phyloP scores from a whole-genome alignment of 495 filamentous ascomycete genomes.

The Antarctomyces pellizariae region DNA sequence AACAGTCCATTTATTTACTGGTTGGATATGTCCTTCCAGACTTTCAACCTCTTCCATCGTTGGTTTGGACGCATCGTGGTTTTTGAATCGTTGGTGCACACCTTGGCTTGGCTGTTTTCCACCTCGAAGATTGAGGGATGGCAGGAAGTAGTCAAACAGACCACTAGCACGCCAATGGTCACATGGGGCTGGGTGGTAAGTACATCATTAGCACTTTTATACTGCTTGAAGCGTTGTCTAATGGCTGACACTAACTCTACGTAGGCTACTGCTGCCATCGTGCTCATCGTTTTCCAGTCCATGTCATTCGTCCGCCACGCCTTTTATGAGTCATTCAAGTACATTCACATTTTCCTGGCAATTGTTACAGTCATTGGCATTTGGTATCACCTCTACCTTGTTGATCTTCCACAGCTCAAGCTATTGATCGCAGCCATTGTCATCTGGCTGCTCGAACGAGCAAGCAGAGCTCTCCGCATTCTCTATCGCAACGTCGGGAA shows the following conservation, averaged over 20 bases:
- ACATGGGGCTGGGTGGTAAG: slow-evolving; percentile 32
- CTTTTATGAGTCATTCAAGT: slow-evolving; percentile 75
- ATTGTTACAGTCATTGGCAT: slow-evolving; percentile 39
- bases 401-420: slow-evolving; percentile 31
- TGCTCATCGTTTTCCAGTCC: slow-evolving; percentile 44
- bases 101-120: slow-evolving; percentile 20
- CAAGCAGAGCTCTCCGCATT: slow-evolving; percentile 25
- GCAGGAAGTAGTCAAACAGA: slow-evolving; percentile 17
- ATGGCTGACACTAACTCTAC: slow-evolving; percentile 9
- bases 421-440: slow-evolving; percentile 36
- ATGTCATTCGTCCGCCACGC: slow-evolving; percentile 59
- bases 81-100: slow-evolving; percentile 37
- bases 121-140: slow-evolving; percentile 19
- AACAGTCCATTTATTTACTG: slow-evolving; percentile 36
- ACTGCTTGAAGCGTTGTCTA: too few relatives aligned
- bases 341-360: slow-evolving; percentile 50
- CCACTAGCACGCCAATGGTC: slow-evolving; percentile 17
- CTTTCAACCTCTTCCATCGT: slow-evolving; percentile 59
- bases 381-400: slow-evolving; percentile 43
- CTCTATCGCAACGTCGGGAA: slow-evolving; percentile 46
- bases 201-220: too few relatives aligned
- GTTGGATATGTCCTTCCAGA: slow-evolving; percentile 46
- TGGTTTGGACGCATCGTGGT: slow-evolving; percentile 58
- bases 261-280: slow-evolving; percentile 32
- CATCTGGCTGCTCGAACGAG: slow-evolving; percentile 44